phyloP scores from a whole-genome alignment of 2,329 filamentous ascomycete genomes.

The Colletotrichum sp. region DNA sequence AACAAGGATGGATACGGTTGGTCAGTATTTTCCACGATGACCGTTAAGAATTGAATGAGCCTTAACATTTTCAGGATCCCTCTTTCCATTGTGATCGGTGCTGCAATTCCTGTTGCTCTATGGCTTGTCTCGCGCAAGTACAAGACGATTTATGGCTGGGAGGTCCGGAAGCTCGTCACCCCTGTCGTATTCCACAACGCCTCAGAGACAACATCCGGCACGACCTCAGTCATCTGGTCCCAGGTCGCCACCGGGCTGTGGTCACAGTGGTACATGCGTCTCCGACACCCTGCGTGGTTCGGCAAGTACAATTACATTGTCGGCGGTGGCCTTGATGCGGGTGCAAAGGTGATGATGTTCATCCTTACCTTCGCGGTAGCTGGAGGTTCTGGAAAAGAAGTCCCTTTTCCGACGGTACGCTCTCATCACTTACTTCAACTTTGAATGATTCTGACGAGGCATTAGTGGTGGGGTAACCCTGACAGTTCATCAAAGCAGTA shows the following conservation, averaged over 20 bases:
- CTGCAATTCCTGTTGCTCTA: background rate
- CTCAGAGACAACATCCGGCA: slow-evolving; percentile 17
- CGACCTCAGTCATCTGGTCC: slow-evolving; percentile 18
- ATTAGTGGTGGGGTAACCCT: slow-evolving; percentile 11
- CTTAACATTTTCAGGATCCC: slow-evolving; percentile 39
- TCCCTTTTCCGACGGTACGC: slow-evolving; percentile 21
- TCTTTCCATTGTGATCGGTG: slow-evolving; percentile 42
- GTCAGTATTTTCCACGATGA: background rate
- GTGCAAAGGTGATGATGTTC: slow-evolving; percentile 27
- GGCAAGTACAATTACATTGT: slow-evolving; percentile 30
- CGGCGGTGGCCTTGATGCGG: slow-evolving; percentile 23
- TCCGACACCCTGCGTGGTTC: slow-evolving; percentile 27
- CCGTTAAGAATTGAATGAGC: slow-evolving; percentile 12
- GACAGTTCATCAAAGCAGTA: slow-evolving; percentile 12
- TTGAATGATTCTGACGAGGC: background rate
- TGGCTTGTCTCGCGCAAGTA: slow-evolving; percentile 12
- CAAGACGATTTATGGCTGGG: slow-evolving; percentile 18
- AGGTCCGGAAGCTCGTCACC: slow-evolving; percentile 10
- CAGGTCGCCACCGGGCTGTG: slow-evolving; percentile 37
- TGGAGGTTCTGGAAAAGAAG: slow-evolving; percentile 21
- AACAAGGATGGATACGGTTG: slow-evolving; percentile 10
- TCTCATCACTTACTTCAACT: background rate
- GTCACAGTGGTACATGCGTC: slow-evolving; percentile 31
- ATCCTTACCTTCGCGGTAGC: slow-evolving; percentile 25
- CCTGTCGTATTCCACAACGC: slow-evolving; percentile 21